phyloP scores from a whole-genome alignment of 768 basidiomycete species.

The Fibroporia radiculosa region DNA sequence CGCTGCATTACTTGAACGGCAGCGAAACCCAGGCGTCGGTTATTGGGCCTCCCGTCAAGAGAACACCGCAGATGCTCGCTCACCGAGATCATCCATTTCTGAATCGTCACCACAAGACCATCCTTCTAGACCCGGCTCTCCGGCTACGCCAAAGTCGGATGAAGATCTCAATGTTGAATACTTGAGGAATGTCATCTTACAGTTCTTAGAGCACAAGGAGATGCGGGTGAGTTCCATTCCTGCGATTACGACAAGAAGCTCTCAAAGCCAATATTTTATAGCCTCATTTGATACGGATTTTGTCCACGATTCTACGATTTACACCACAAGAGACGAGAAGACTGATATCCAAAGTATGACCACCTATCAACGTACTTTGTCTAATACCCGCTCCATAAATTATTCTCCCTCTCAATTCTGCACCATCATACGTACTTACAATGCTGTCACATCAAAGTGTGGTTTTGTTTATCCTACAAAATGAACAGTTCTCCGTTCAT shows the following conservation, averaged over 20 bases:
- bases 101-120: conserved; percentile 28
- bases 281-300: conserved; percentile 85
- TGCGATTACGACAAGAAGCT: conserved; percentile 1
- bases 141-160: conserved; percentile 43
- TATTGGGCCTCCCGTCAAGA: conserved; percentile 67
- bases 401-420: no score
- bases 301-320: conserved; percentile 89
- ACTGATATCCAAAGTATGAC: conserved; percentile 76
- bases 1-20: conserved; percentile 79
- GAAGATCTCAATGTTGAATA: conserved; percentile 97
- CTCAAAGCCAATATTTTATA: conserved; percentile 23
- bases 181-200: conserved; percentile 89
- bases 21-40: conserved; percentile 89
- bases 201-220: conserved; percentile 97
- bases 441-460: no score
- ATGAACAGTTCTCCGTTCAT: no score
- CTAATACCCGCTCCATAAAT: neutral
- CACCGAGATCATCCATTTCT: conserved; percentile 35
- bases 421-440: no score
- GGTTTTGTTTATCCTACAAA: no score
- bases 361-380: neutral
- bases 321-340: conserved; percentile 92
- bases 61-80: conserved; percentile 23
- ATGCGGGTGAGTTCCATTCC: conserved; percentile 69
- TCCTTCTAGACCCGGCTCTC: conserved; percentile 23